These are phyloP conservation scores for Bipolaris cookei DNA, from an alignment of 2,329 filamentous ascomycete genomes.

Conservation along the genomic window DNA sequence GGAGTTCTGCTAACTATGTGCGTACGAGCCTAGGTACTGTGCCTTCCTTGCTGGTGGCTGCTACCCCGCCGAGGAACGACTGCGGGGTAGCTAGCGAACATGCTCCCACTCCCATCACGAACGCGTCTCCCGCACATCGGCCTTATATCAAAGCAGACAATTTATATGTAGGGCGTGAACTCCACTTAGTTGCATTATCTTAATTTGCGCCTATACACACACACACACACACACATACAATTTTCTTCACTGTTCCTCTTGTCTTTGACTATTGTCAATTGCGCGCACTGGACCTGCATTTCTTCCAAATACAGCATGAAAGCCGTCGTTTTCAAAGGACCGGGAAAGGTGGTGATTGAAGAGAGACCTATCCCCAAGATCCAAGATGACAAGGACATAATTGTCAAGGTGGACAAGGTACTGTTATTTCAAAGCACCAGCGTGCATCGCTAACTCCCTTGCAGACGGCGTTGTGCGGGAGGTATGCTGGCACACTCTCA, in stretches of 20 bases:
- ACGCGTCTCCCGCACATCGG: constrained; percentile 13
- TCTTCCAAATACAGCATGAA: constrained; percentile 67
- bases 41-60: constrained; percentile 6
- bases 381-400: constrained; percentile 73
- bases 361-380: constrained; percentile 79
- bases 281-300: background rate
- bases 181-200: constrained; percentile 7
- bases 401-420: constrained; percentile 77
- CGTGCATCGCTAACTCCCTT: constrained; percentile 14
- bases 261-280: background rate
- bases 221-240: background rate
- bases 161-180: constrained; percentile 17
- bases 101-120: constrained; percentile 10
- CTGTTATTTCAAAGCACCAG: background rate
- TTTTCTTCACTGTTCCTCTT: background rate
- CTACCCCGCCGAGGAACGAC: constrained; percentile 35
- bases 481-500: constrained; percentile 59
- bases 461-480: constrained; percentile 81
- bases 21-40: constrained; percentile 17
- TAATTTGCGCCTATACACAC: background rate
- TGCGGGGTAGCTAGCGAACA: constrained; percentile 31
- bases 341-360: constrained; percentile 75
- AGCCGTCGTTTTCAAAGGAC: constrained; percentile 85
- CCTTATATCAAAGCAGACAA: constrained; percentile 17
- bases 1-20: background rate